Conservation (phyloP, 306 rosid genomes). For the Quercus engelmannii region DNA sequence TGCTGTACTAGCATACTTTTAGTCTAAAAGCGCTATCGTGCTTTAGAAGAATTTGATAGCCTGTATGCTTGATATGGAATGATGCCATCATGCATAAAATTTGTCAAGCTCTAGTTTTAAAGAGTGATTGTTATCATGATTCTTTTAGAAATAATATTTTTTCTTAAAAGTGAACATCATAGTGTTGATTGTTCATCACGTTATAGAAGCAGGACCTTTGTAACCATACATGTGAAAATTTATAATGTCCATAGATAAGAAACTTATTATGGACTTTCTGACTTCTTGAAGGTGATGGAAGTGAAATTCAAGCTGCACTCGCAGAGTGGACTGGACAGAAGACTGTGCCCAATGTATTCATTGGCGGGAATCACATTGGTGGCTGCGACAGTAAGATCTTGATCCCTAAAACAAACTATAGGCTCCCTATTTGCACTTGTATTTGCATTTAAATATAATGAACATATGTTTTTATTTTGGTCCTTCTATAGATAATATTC, state of each 20-base stretch:
- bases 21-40: background rate
- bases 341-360: constrained; percentile 93
- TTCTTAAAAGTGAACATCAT: background rate
- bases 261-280: constrained; percentile 3
- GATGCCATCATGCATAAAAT: background rate
- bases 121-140: background rate
- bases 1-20: background rate
- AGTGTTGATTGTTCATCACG: background rate
- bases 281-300: constrained; percentile 72
- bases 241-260: background rate
- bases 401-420: background rate
- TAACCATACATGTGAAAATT: no score
- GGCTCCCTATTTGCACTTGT: background rate
- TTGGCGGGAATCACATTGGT: constrained; percentile 85
- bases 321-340: constrained; percentile 66
- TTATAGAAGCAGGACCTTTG: background rate
- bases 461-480: background rate
- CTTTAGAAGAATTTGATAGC: background rate
- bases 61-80: background rate
- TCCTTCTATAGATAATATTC: background rate
- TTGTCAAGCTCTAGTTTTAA: background rate
- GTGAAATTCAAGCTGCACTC: constrained; percentile 62
- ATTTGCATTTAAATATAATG: background rate
- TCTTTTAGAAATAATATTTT: background rate
- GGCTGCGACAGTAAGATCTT: constrained; percentile 78